A percentile compares a stretch with the other conserved stretches of the same genome.
Evolutionary conservation across 306 rosid species (phyloP).

Genomic region (Luffa acutangula): DNA sequence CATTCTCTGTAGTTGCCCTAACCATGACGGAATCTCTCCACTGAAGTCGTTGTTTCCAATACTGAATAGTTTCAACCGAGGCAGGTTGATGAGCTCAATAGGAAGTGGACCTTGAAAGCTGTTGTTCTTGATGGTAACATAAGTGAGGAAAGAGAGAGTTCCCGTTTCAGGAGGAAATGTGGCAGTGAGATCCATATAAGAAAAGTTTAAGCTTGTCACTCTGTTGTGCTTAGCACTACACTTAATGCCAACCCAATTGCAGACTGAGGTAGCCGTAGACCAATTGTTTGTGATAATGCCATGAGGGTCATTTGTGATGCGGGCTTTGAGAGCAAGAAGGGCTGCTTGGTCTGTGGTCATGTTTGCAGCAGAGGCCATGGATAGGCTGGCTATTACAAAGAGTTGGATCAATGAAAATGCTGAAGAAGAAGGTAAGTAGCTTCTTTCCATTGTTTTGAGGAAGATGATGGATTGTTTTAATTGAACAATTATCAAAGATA

Average conservation of each 20-base stretch:
- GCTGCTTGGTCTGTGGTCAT: constrained; percentile 13
- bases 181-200: constrained; percentile 5
- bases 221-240: background rate
- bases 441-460: background rate
- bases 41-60: background rate
- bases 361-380: background rate
- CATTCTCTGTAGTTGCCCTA: background rate
- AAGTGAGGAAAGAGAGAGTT: constrained; percentile 14
- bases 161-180: constrained; percentile 12
- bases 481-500: no score
- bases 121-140: constrained; percentile 4
- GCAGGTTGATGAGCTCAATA: background rate
- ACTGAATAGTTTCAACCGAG: background rate
- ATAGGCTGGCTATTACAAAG: background rate
- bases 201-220: constrained; percentile 5
- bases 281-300: constrained; percentile 2
- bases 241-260: constrained; percentile 17
- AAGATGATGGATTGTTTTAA: background rate
- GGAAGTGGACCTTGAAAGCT: constrained; percentile 12
- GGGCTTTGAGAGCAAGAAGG: constrained; percentile 13
- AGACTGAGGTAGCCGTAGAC: background rate
- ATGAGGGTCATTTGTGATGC: constrained; percentile 5
- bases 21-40: background rate
- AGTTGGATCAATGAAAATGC: background rate
- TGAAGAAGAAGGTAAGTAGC: background rate